phyloP scores from a whole-genome alignment of 2,329 filamentous ascomycete genomes.

The Trichoderma atrobrunneum region DNA sequence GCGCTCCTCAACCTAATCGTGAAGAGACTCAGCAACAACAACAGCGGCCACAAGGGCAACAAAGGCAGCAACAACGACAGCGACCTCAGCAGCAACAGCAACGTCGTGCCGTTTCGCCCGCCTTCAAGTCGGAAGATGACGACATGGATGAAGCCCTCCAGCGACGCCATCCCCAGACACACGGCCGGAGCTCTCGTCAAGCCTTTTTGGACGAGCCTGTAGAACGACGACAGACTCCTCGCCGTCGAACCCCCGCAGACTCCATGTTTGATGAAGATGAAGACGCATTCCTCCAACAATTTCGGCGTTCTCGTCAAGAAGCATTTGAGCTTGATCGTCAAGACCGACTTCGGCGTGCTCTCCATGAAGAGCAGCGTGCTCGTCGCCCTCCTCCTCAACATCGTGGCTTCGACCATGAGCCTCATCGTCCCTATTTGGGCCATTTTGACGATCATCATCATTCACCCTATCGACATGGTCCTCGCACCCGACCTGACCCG shows the following conservation, averaged over 20 bases:
- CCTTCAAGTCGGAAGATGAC: neutral
- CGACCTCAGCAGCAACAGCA: too few relatives aligned
- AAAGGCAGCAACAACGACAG: neutral
- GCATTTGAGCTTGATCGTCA: neutral
- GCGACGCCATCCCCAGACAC: too few relatives aligned
- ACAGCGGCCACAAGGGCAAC: neutral
- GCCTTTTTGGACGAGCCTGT: too few relatives aligned
- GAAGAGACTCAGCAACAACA: neutral
- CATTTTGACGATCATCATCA: neutral
- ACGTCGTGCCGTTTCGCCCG: neutral
- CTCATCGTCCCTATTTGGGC: neutral
- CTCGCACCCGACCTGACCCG: neutral
- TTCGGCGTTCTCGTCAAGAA: neutral
- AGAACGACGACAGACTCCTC: too few relatives aligned
- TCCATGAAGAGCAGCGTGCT: neutral
- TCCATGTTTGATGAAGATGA: neutral
- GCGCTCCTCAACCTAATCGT: neutral
- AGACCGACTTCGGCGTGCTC: neutral
- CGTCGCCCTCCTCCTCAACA: neutral
- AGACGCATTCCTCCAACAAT: neutral
- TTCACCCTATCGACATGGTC: neutral
- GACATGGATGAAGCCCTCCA: neutral
- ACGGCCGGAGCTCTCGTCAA: too few relatives aligned
- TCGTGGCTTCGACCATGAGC: neutral
- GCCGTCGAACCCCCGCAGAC: neutral